Evolutionary conservation across 2,329 filamentous ascomycete species (phyloP), one percentile per base, ranked within the genome.

Genomic region (Stemphylium beticola): DNA sequence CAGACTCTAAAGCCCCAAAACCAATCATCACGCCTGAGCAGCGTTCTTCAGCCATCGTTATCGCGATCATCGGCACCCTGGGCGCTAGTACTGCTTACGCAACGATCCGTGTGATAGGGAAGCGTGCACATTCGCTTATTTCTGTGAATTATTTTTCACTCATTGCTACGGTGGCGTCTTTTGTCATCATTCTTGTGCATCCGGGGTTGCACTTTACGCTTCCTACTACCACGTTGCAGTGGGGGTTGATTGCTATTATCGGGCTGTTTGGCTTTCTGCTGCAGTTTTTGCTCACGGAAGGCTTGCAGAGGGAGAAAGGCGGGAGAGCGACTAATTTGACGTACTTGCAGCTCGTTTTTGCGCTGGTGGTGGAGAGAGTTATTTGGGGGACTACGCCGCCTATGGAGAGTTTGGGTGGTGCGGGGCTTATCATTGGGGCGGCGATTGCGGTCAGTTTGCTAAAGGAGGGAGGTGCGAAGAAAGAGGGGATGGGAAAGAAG

Each of bases 281-380:
- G 82, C 92, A 96, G 79, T 91, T 91, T 64, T 79, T 95, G 17
- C 77, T 95, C 12, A 95, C 92, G 1, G 83, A 85, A 2, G 91
- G 90, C 0, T 76, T 96, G 49, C 80, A 87, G 15, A 84, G 87
- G 56, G 89, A 92, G 67, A 87, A 87, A 60, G 82, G 81, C 2
- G 75, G 77, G 1, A 76, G 83, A 31, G 85, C 84, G 2, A 87
- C 84, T 0, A 85, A 84, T 53, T 84, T 88, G 82, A 78, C 85
- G 7, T 89, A 89, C 68, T 83, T 83, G 40, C 85, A 88, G 69
- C 85, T 89, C 79, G 74, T 89, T 4, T 88, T 88, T 71, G 86
- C 87, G 1, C 66, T 89, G 18, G 75, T 80, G 4, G 84, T 86
- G 5, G 87, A 89, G 67, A 82, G 84, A 57, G 57, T 86, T 10